Base-by-base conservation (phyloP, 1,139 yeast genomes). In the Petasospora fabianii region DNA sequence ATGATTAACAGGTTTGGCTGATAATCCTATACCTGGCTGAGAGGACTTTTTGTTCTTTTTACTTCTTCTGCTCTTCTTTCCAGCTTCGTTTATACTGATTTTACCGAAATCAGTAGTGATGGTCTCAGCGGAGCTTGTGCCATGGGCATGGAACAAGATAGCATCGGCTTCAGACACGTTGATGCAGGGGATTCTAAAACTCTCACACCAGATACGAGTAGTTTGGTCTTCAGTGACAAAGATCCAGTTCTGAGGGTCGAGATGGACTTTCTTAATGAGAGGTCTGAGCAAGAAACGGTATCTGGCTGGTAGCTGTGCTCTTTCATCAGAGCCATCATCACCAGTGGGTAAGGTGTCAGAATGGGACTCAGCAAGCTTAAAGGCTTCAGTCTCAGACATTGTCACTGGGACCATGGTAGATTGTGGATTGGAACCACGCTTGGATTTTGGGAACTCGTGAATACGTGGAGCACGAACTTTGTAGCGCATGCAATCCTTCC, bases 201-300 rank as follows among this genome's bases (percentile, higher is more conserved):
- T 67, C 32, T 62, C 60, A n/a, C 73, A 68, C 84, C 84, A 78
- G 7, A 72, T 65, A 30, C 65, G 64, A 6, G 79, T 69, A 5
- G 70, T 62, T 1, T 69, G 54, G 46, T 78, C 83, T 54, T 79
- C 84, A 3, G 81, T 70, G 5, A 77, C 67, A 22, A 77, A 58
- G 34, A 61, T 61, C 84, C 84, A 79, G 24, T 66, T 30, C 17
- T 55, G 51, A 32, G 57, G 54, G 38, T 72, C 75, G 28, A 71
- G 47, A 42, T 56, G 69, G 31, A 61, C 60, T 52, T 75, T 75
- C 38, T 67, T 68, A 31, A 77, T 60, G 48, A 79, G 73, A 1
- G 80, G 65, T 41, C 78, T 63, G 29, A 78, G 64, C 44, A 78
- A 59, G 47, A 64, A 73, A 43, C 64, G 70, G 41, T 75, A 61